Base-by-base conservation (phyloP, 2,329 filamentous ascomycete genomes). In the Exophiala oligosperma region DNA sequence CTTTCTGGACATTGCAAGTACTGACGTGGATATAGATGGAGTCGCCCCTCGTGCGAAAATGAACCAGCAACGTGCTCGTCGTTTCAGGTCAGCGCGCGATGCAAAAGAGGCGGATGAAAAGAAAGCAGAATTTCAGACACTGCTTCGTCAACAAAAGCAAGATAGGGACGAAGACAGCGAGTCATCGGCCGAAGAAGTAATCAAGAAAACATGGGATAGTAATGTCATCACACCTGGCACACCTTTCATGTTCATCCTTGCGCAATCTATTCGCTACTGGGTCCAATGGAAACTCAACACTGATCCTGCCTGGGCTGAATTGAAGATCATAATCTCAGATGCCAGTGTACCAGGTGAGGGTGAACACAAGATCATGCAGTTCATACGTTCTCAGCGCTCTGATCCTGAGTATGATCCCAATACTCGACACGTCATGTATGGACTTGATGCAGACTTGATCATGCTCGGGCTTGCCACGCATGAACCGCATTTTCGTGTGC, bases 281-380 rank as follows among this genome's bases (percentile, higher is more conserved):
- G 91, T 91, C 72, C 87, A 93, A 53, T 97, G 97, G 79, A 99
- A 99, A 77, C 84, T 97, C 65, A 97, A 95, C 74, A 97, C 91
- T 26, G 94, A 99, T 73, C 92, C 93, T 32, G 91, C 88, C 50
- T 99, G 95, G 95, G 90, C 90, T 62, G 92, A 92, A 75, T 81
- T 97, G 73, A 99, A 99, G 81, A 84, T 99, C 73, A 95, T 99
- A 74, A 97, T 99, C 66, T 99, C 94, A 7, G 94, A 99, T 79
- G 93, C 94, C 54, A 97, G 93, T 41, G 92, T 99, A 40, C 94
- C 94, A 54, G 94, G 94, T 71, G 94, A 99, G 77, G 94, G 94
- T 72, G 94, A 99, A 77, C 94, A 99, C 75, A 99, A 99, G 76
- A 97, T 99, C 71, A 99, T 99, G 94, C 88, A 94, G 67, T 99